Evolutionary conservation across 495 filamentous ascomycete species (phyloP).

Genomic region (Neurospora sublineolata): DNA sequence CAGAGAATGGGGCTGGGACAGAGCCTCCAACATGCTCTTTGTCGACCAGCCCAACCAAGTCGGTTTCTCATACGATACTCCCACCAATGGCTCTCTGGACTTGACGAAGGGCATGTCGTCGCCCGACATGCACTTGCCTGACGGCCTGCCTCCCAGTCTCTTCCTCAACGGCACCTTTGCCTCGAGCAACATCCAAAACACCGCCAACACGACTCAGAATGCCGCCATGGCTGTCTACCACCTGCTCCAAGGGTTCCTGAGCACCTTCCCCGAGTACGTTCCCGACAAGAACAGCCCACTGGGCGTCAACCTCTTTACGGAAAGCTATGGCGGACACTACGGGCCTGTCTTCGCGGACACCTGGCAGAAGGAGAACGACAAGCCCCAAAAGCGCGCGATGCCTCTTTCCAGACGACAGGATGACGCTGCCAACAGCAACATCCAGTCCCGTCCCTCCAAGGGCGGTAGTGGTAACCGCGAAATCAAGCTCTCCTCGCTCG

Average conservation of each 20-base stretch:
- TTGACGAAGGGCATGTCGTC: conserved; percentile 24
- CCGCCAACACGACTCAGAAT: conserved; percentile 54
- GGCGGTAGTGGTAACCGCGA: conserved; percentile 34
- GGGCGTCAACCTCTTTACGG: conserved; percentile 53
- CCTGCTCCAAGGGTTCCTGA: conserved; percentile 56
- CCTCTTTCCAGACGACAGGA: conserved; percentile 19
- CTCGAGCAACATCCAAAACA: conserved; percentile 37
- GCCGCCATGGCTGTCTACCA: conserved; percentile 57
- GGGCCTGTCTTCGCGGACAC: conserved; percentile 50
- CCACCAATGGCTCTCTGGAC: conserved; percentile 39
- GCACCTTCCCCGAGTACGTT: conserved; percentile 58
- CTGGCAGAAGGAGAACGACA: conserved; percentile 49
- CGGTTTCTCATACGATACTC: conserved; percentile 45
- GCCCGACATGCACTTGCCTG: conserved; percentile 8
- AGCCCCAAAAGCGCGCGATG: not conserved
- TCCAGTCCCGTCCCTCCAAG: conserved; percentile 26
- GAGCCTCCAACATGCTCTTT: conserved; percentile 64
- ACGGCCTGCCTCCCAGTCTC: conserved; percentile 3
- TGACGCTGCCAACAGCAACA: not conserved
- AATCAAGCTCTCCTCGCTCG: conserved; percentile 45
- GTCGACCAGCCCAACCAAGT: conserved; percentile 54
- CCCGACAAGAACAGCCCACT: conserved; percentile 25
- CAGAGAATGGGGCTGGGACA: conserved; percentile 53
- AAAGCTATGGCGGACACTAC: conserved; percentile 54
- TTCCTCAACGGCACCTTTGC: conserved; percentile 54